A percentile compares a stretch with the other conserved stretches of the same genome.
These are phyloP conservation scores for Fusarium sp. DNA, from an alignment of 2,329 filamentous ascomycete genomes.

Conservation along the genomic window DNA sequence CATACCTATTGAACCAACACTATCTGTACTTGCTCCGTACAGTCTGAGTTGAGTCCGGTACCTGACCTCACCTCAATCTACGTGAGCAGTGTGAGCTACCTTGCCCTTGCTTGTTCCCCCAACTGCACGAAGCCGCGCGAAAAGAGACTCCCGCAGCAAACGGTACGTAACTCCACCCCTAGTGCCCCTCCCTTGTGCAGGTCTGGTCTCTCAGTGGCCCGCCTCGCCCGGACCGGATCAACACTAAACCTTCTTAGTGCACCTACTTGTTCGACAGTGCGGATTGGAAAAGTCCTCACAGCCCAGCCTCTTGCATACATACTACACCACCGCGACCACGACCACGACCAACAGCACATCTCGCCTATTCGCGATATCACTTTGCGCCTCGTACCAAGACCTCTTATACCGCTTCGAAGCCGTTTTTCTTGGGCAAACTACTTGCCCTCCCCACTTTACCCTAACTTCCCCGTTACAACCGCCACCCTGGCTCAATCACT, in stretches of 20 bases:
- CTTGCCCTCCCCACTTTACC: constrained; percentile 46
- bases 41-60: constrained; percentile 4
- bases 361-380: constrained; percentile 40
- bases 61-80: constrained; percentile 12
- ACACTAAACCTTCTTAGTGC: constrained; percentile 56
- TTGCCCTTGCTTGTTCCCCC: constrained; percentile 32
- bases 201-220: constrained; percentile 49
- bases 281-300: constrained; percentile 60
- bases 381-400: constrained; percentile 21
- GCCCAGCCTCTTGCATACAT: constrained; percentile 53
- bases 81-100: constrained; percentile 13
- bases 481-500: constrained; percentile 54
- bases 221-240: constrained; percentile 54
- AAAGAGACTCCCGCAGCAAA: constrained; percentile 30
- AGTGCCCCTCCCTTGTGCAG: constrained; percentile 32
- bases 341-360: constrained; percentile 45
- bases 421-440: constrained; percentile 23
- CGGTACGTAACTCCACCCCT: constrained; percentile 33
- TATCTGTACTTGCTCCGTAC: background rate
- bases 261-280: constrained; percentile 55
- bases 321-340: constrained; percentile 42
- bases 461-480: constrained; percentile 48
- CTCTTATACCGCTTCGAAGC: constrained; percentile 23
- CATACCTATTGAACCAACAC: background rate
- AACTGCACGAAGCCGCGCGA: constrained; percentile 32